Conservation (phyloP, 2,329 filamentous ascomycete species). For the Nigrospora sphaerica region DNA sequence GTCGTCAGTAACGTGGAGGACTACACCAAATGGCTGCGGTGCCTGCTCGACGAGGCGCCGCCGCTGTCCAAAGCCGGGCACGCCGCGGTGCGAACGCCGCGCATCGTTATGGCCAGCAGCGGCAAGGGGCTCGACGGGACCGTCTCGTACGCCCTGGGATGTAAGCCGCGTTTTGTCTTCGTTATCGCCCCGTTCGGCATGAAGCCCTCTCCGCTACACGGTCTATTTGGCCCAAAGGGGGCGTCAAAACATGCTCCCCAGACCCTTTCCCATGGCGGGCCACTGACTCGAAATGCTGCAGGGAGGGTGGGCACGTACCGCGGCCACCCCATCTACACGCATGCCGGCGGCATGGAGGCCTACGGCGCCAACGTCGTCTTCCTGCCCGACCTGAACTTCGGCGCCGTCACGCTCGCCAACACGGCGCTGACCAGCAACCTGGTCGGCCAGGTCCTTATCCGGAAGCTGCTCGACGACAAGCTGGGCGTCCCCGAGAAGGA, state of each 20-base stretch:
- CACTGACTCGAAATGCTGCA: no score
- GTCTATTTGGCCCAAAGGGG: no score
- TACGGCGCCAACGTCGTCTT: slow-evolving; percentile 36
- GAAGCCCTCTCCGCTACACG: no score
- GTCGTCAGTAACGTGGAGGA: slow-evolving; percentile 40
- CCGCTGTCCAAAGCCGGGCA: slow-evolving; percentile 26
- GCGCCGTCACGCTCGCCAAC: slow-evolving; percentile 35
- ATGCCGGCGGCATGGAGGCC: slow-evolving; percentile 35
- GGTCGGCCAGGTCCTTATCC: slow-evolving; percentile 24
- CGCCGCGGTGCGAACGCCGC: slow-evolving; percentile 23
- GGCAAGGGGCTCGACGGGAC: slow-evolving; percentile 20
- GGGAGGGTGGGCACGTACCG: slow-evolving; percentile 26
- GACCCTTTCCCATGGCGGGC: no score
- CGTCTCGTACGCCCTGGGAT: slow-evolving; percentile 33
- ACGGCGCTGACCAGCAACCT: slow-evolving; percentile 30
- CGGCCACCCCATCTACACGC: slow-evolving; percentile 32
- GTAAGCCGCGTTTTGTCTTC: slow-evolving; percentile 6
- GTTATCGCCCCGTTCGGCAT: no score
- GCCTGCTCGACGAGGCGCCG: slow-evolving; percentile 31
- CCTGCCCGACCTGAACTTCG: slow-evolving; percentile 35
- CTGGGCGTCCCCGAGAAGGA: slow-evolving; percentile 24
- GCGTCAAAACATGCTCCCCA: no score
- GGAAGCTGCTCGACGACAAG: slow-evolving; percentile 31
- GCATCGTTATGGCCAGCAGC: slow-evolving; percentile 15
- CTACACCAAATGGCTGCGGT: slow-evolving; percentile 44